Evolutionary conservation across 306 rosid genomes (phyloP).

Genomic region (Castanea sativa): DNA sequence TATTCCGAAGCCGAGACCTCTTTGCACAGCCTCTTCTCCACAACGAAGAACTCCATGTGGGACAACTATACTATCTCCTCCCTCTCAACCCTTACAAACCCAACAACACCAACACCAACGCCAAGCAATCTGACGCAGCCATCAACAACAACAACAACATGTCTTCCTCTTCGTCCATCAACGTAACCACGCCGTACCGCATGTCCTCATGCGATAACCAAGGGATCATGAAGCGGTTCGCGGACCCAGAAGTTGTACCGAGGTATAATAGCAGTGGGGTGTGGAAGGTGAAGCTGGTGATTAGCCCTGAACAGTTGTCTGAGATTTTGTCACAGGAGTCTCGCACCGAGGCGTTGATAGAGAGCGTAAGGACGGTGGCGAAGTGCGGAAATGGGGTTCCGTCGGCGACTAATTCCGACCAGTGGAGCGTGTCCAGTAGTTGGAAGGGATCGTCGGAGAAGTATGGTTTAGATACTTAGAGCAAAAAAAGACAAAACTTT

Average conservation of each 20-base stretch:
- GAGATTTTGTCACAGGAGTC: constrained; percentile 69
- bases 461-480: constrained; percentile 14
- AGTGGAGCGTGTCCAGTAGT: constrained; percentile 67
- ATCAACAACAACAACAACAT: neutral
- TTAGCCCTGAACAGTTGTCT: constrained; percentile 67
- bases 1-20: constrained; percentile 42
- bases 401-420: constrained; percentile 51
- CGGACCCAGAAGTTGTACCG: constrained; percentile 55
- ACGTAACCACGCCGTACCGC: constrained; percentile 52
- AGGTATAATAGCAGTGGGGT: constrained; percentile 59
- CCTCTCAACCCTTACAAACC: constrained; percentile 53
- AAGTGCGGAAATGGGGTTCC: constrained; percentile 58
- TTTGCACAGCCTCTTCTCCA: constrained; percentile 53
- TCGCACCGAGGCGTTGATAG: constrained; percentile 70
- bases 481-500: neutral
- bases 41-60: constrained; percentile 52
- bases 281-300: constrained; percentile 86
- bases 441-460: constrained; percentile 44
- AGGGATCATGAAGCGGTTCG: constrained; percentile 13
- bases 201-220: constrained; percentile 48
- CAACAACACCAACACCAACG: neutral
- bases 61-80: constrained; percentile 62
- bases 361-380: constrained; percentile 77
- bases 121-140: neutral
- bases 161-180: neutral